These are phyloP conservation scores for Termitomyces eurrhizus DNA, from an alignment of 768 basidiomycete species.

Conservation along the genomic window DNA sequence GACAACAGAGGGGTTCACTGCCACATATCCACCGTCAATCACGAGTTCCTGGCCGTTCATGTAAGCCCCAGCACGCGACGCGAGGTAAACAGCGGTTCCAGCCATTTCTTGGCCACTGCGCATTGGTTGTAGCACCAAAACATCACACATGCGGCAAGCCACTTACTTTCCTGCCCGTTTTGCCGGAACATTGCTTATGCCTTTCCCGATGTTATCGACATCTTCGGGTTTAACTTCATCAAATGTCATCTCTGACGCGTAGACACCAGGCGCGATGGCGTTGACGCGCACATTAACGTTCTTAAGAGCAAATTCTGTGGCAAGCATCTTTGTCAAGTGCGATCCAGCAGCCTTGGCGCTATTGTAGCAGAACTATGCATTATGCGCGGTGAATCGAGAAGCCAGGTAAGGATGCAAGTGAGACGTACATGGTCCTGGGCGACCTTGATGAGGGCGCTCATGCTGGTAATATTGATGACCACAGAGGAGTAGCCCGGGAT, in stretches of 20 bases:
- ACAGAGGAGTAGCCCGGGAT: constrained; percentile 51
- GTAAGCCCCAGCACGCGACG: constrained; percentile 68
- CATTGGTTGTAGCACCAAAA: neutral
- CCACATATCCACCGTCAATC: constrained; percentile 70
- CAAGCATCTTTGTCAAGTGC: constrained; percentile 72
- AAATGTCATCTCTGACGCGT: constrained; percentile 73
- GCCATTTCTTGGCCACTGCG: constrained; percentile 68
- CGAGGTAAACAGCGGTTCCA: constrained; percentile 73
- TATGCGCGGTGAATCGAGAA: neutral
- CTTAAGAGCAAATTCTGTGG: constrained; percentile 73
- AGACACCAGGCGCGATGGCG: constrained; percentile 73
- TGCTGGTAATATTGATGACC: constrained; percentile 76
- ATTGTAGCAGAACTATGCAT: constrained; percentile 71
- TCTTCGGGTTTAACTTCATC: constrained; percentile 33
- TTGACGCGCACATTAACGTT: constrained; percentile 67
- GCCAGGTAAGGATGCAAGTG: neutral
- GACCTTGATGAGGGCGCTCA: constrained; percentile 67
- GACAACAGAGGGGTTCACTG: constrained; percentile 62
- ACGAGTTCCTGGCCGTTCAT: constrained; percentile 76
- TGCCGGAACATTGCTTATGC: constrained; percentile 49
- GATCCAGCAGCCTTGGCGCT: constrained; percentile 75
- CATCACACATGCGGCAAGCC: neutral
- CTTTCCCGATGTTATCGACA: constrained; percentile 52
- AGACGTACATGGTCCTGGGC: constrained; percentile 72
- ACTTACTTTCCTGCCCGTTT: constrained; percentile 39